Evolutionary conservation across 192 early-diverging fungal species (phyloP).

Genomic region (Backusella westeae): DNA sequence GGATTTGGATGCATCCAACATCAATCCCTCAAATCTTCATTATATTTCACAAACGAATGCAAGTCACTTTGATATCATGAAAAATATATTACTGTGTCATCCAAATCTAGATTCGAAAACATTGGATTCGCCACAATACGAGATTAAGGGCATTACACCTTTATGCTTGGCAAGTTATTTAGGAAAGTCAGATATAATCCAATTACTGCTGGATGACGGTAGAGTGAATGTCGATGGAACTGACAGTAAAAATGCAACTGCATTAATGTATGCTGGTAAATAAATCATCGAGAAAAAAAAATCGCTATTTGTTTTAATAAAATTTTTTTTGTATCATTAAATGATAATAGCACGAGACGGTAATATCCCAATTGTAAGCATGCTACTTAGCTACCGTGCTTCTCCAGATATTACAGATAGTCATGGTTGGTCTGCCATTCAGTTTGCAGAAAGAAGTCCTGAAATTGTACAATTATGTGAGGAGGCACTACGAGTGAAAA

Average conservation of each 20-base stretch:
- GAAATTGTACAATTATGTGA: slow-evolving; percentile 60
- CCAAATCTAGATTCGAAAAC: slow-evolving; percentile 45
- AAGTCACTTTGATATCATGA: slow-evolving; percentile 51
- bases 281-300: neutral
- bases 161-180: slow-evolving; percentile 66
- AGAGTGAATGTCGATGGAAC: slow-evolving; percentile 58
- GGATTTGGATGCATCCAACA: slow-evolving; percentile 47
- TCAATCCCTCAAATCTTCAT: slow-evolving; percentile 53
- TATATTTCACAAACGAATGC: slow-evolving; percentile 52
- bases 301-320: neutral
- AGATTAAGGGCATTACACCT: slow-evolving; percentile 62
- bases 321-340: neutral
- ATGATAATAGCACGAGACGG: slow-evolving; percentile 54
- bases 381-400: slow-evolving; percentile 50
- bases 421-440: slow-evolving; percentile 65
- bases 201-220: slow-evolving; percentile 57
- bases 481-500: slow-evolving; percentile 41
- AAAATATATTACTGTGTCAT: slow-evolving; percentile 49
- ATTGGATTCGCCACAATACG: slow-evolving; percentile 59
- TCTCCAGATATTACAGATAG: slow-evolving; percentile 55
- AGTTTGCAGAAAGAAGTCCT: slow-evolving; percentile 56
- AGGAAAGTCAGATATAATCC: slow-evolving; percentile 57
- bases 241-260: slow-evolving; percentile 64
- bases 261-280: slow-evolving; percentile 69
- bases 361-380: slow-evolving; percentile 51